phyloP scores from a whole-genome alignment of 1,284 basidiomycete genomes.

The Neonothopanus nambi region DNA sequence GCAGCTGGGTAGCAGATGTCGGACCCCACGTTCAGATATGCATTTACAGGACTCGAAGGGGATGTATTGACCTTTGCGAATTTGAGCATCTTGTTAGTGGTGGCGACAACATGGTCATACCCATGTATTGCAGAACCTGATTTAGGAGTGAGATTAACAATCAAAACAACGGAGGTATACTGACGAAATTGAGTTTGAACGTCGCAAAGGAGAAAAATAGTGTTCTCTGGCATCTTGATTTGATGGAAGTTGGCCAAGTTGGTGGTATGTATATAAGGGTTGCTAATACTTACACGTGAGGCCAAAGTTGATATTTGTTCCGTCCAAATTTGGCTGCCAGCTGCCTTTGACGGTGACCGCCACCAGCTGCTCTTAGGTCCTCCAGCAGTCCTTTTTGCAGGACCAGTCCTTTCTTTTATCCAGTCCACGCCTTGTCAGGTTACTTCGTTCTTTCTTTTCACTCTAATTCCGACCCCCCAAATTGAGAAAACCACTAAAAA shows the following conservation, averaged over 20 bases:
- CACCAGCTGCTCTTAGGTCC: slow-evolving; percentile 6
- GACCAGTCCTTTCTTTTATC: slow-evolving; percentile 29
- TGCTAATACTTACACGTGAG: background rate
- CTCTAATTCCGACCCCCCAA: slow-evolving; percentile 8
- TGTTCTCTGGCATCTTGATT: background rate
- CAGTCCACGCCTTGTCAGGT: slow-evolving; percentile 24
- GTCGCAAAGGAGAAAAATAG: slow-evolving; percentile 75
- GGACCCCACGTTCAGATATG: slow-evolving; percentile 2
- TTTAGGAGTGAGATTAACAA: background rate
- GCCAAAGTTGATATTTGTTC: slow-evolving; percentile 14
- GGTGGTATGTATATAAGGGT: no score
- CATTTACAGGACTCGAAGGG: background rate
- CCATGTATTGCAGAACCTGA: slow-evolving; percentile 59
- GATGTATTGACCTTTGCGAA: slow-evolving; percentile 60
- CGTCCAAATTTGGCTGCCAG: slow-evolving; percentile 2
- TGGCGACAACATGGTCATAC: slow-evolving; percentile 70
- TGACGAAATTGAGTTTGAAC: slow-evolving; percentile 76
- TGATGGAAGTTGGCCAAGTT: slow-evolving; percentile 42
- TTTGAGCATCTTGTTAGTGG: slow-evolving; percentile 74
- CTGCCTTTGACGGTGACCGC: background rate
- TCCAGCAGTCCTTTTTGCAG: slow-evolving; percentile 1
- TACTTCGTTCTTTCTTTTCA: slow-evolving; percentile 23
- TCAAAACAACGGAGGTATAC: slow-evolving; percentile 30
- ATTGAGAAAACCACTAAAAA: background rate
- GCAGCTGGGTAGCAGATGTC: slow-evolving; percentile 45